Base-by-base conservation (phyloP, 2,329 filamentous ascomycete genomes). In the Akanthomyces dipterigenus region DNA sequence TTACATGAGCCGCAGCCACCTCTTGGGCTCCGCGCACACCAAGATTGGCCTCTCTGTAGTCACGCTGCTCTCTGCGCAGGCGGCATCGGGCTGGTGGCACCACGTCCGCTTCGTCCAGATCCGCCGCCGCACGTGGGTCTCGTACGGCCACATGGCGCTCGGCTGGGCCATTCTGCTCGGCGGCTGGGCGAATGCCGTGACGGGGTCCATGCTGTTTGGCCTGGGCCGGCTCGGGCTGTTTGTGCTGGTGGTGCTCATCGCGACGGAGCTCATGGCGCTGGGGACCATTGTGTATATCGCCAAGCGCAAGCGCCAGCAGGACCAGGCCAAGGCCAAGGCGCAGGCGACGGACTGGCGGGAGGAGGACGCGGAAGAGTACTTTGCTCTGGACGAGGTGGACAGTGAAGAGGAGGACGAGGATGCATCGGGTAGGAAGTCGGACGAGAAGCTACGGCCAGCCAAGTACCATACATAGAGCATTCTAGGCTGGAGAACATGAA, bases 101-200 rank as follows among this genome's bases (percentile, higher is more conserved):
- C 62, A 63, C 40, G 51, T 63, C n/a, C 45, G 26, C 36, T 63
- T 63, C 34, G 53, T 60, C 24, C 20, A 56, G 51, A 56, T 63
- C 22, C 50, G 53, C 3, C 56, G 57, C 9, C 62, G 62, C 34
- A 63, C 62, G 8, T 63, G 56, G 56, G 51, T 63, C 8, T 63
- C 62, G 12, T 57, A 60, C 43, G 46, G 31, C 31, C 62, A 63
- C 51, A 63, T 63, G 61, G 11, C 49, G 28, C 38, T 62, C 22
- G 61, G 61, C 11, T 62, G 61, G 61, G 45, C 24, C 24, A 53
- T 62, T 11, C 26, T 62, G 43, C 20, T 60, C n/a, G 61, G 61
- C 31, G 61, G 61, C 9, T 62, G 61, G 61, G 28, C 55, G 1
- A 62, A 62, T 24, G 55, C 24, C 11, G n/a, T 62, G 7, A 55